Percentiles rank a stretch among this genome's conserved stretches.
Conservation (phyloP, 768 basidiomycete species). For the Tricholomella constricta region DNA sequence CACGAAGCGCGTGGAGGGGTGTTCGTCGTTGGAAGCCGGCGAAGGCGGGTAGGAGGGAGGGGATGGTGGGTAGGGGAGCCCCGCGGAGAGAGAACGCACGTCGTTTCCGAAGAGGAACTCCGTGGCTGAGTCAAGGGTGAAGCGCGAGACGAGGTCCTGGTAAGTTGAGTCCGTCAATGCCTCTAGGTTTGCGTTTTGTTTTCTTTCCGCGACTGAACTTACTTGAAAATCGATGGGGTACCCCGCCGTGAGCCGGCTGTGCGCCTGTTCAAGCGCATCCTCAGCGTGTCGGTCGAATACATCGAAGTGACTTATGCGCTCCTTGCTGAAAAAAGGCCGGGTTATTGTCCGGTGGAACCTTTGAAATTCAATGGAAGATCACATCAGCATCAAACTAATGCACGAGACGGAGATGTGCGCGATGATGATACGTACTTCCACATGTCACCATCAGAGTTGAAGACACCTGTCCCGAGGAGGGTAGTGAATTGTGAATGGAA, state of each 20-base stretch:
- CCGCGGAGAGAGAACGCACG: slow-evolving; percentile 46
- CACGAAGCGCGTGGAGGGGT: slow-evolving; percentile 44
- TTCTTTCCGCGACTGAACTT: no score
- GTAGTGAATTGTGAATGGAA: slow-evolving; percentile 30
- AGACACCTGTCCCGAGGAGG: slow-evolving; percentile 58
- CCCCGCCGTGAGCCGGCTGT: slow-evolving; percentile 43
- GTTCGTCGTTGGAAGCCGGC: slow-evolving; percentile 17
- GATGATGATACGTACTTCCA: slow-evolving; percentile 56
- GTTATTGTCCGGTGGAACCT: slow-evolving; percentile 70
- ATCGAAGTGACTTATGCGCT: slow-evolving; percentile 63
- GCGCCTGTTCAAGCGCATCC: slow-evolving; percentile 46
- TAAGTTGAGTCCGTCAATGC: background rate
- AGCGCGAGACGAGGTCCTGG: slow-evolving; percentile 55
- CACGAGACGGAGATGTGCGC: no score
- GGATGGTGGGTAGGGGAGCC: slow-evolving; percentile 48
- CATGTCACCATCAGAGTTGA: slow-evolving; percentile 65
- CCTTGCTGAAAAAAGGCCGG: slow-evolving; percentile 68
- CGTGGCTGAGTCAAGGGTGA: slow-evolving; percentile 61
- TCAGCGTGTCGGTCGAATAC: slow-evolving; percentile 57
- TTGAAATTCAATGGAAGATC: slow-evolving; percentile 6
- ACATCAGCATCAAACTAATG: no score
- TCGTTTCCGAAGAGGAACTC: slow-evolving; percentile 58
- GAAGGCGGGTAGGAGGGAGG: slow-evolving; percentile 22
- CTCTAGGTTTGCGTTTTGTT: no score
- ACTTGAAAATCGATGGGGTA: slow-evolving; percentile 62